Base-by-base conservation (phyloP, 2,329 filamentous ascomycete species). In the Paracamarosporium sp. region DNA sequence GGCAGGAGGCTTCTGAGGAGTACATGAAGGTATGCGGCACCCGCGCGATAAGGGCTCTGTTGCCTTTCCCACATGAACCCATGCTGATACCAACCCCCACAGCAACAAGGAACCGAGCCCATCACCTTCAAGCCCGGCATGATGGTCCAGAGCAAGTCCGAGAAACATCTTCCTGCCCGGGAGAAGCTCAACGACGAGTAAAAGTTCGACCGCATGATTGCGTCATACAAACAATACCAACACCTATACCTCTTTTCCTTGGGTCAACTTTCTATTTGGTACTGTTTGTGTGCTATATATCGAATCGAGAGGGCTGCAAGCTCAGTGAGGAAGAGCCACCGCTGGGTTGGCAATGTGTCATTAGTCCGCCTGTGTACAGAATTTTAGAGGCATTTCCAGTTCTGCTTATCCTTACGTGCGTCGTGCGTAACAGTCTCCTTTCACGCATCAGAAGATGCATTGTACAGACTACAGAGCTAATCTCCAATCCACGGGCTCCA, bases 1-100 rank as follows among this genome's bases (percentile, higher is more conserved):
- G 91, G 88, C 92, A 99, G 84, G 93, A 98, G 84, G 90, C 90
- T 70, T 86, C 89, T 69, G 97, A 99, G 81, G 95, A 97, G 84
- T 95, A 91, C 80, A 85, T 97, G 79, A 93, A 88, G 87, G 94
- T 96, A 82, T 72, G 88, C 81, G 55, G 17, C 38, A 38, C 33
- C 25, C 48, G 51, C 40, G 15, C 31, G 35, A 53, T 60, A 24
- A 46, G 31, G 36, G n/a, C 28, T 47, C 30, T 17, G 24, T 41
- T 22, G 22, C 22, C 48, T 48, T 43, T 20, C 35, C 30, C 41
- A n/a, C 13, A 12, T 36, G 55, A 43, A 17, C 13, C 27, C 15
- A 31, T 52, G 25, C 59, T 61, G 48, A 61, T 31, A 33, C 11
- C 50, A 59, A 60, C 63, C 57, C 38, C 45, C 28, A 62, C 63